phyloP scores from a whole-genome alignment of 2,329 filamentous ascomycete species.

The Cladosporium austrohemisphaericum region DNA sequence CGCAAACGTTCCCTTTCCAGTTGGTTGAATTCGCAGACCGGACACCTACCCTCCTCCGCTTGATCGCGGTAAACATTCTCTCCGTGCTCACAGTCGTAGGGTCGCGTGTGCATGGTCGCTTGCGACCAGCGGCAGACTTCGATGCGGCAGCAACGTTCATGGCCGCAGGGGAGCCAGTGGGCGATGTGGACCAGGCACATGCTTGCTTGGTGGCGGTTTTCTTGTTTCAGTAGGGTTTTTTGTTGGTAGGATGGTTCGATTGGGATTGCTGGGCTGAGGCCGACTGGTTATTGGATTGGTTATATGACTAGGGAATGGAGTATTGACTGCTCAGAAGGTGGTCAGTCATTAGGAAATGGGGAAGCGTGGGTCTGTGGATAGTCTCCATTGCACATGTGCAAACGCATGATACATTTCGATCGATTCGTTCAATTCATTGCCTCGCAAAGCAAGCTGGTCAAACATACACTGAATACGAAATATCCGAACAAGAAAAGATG shows the following conservation, averaged over 20 bases:
- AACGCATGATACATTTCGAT: too few species aligned
- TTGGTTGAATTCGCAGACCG: background rate
- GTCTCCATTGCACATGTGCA: too few species aligned
- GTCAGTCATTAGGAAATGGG: too few species aligned
- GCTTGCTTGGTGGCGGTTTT: background rate
- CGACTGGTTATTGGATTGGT: too few species aligned
- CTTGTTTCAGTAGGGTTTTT: background rate
- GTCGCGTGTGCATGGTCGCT: background rate
- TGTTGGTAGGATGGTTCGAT: too few species aligned
- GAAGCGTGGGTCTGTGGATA: too few species aligned
- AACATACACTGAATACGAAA: constrained; percentile 10
- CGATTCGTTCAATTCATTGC: too few species aligned
- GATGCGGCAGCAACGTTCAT: constrained; percentile 7
- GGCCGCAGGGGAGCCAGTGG: constrained; percentile 3
- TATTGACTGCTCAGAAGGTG: background rate
- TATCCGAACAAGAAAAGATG: background rate
- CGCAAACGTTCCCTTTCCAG: background rate
- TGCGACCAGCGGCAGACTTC: background rate
- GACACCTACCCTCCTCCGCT: background rate
- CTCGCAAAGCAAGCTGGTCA: background rate
- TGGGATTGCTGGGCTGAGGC: too few species aligned
- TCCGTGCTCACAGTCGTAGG: background rate
- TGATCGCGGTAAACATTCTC: background rate
- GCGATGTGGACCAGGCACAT: constrained; percentile 5
- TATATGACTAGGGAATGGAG: too few species aligned